phyloP scores from a whole-genome alignment of 139 green algal genomes.

The Chlorella sp. region DNA sequence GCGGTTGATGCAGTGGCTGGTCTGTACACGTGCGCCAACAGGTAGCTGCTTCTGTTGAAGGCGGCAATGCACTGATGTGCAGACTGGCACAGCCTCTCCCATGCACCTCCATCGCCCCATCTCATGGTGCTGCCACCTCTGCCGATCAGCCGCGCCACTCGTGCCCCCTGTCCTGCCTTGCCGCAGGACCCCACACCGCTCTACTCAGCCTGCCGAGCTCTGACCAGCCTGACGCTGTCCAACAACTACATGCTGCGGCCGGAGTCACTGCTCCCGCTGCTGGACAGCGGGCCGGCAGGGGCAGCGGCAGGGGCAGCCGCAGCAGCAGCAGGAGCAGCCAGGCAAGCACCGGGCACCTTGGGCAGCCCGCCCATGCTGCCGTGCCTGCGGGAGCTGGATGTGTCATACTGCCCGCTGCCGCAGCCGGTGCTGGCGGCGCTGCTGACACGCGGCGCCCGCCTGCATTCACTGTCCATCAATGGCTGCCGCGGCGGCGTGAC shows the following conservation, averaged over 20 bases:
- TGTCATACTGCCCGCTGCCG: conserved; percentile 57
- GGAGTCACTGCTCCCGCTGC: conserved; percentile 46
- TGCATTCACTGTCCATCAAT: conserved; percentile 56
- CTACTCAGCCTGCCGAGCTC: conserved; percentile 49
- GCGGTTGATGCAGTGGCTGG: not conserved
- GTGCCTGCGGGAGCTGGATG: conserved; percentile 54
- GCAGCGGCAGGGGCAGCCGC: not conserved
- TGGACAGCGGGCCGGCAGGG: not conserved
- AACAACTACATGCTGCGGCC: conserved; percentile 51
- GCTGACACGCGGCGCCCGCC: conserved; percentile 26
- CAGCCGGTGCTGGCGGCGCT: conserved; percentile 24
- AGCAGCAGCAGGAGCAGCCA: not conserved
- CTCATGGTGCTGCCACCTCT: too few species aligned
- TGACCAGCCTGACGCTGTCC: conserved; percentile 56
- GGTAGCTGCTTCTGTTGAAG: not conserved
- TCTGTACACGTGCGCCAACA: too few species aligned
- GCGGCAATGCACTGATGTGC: too few species aligned
- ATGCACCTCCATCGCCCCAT: too few species aligned
- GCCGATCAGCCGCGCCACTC: too few species aligned
- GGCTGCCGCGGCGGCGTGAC: conserved; percentile 53
- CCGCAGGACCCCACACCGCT: conserved; percentile 46
- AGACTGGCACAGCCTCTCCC: too few species aligned
- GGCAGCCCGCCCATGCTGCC: conserved; percentile 29
- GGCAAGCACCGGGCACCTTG: not conserved
- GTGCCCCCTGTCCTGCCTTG: not conserved